phyloP scores from a whole-genome alignment of 2,329 filamentous ascomycete genomes.

The Nannizziopsis arthrosporioides region DNA sequence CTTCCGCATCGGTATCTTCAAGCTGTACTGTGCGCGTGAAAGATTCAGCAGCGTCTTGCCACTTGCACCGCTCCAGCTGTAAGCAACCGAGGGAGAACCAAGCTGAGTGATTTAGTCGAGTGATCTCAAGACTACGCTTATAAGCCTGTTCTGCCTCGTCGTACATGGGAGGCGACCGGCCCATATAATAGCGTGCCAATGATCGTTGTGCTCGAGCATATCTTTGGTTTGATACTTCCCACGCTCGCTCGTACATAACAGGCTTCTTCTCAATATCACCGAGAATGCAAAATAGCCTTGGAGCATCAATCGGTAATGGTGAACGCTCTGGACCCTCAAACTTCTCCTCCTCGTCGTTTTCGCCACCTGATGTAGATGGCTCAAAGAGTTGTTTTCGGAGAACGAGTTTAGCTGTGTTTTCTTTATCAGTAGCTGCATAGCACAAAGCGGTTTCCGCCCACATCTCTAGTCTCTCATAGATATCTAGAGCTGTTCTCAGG shows the following conservation, averaged over 20 bases:
- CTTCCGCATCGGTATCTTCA: slow-evolving; percentile 80
- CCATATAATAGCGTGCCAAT: slow-evolving; percentile 65
- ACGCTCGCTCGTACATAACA: slow-evolving; percentile 68
- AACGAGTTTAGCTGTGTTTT: slow-evolving; percentile 68
- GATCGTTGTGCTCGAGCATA: slow-evolving; percentile 83
- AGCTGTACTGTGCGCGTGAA: slow-evolving; percentile 73
- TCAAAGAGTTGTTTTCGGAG: slow-evolving; percentile 70
- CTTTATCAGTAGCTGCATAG: slow-evolving; percentile 63
- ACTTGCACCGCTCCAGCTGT: slow-evolving; percentile 63
- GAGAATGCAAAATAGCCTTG: slow-evolving; percentile 82
- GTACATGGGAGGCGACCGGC: slow-evolving; percentile 48
- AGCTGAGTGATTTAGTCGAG: slow-evolving; percentile 66
- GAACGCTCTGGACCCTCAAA: slow-evolving; percentile 58
- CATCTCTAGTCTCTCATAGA: slow-evolving; percentile 83
- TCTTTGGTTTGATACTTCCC: slow-evolving; percentile 68
- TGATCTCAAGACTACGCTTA: slow-evolving; percentile 61
- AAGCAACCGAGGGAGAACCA: slow-evolving; percentile 92
- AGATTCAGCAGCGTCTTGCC: slow-evolving; percentile 66
- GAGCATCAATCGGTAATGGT: slow-evolving; percentile 67
- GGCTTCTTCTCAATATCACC: slow-evolving; percentile 74
- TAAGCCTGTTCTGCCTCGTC: slow-evolving; percentile 66
- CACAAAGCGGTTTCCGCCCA: slow-evolving; percentile 94
- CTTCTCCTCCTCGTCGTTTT: slow-evolving; percentile 44
- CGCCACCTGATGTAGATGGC: slow-evolving; percentile 38
- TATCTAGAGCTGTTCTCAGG: slow-evolving; percentile 78